These are phyloP conservation scores for Penicillium vulpinum DNA, from an alignment of 2,329 filamentous ascomycete species.

Conservation along the genomic window DNA sequence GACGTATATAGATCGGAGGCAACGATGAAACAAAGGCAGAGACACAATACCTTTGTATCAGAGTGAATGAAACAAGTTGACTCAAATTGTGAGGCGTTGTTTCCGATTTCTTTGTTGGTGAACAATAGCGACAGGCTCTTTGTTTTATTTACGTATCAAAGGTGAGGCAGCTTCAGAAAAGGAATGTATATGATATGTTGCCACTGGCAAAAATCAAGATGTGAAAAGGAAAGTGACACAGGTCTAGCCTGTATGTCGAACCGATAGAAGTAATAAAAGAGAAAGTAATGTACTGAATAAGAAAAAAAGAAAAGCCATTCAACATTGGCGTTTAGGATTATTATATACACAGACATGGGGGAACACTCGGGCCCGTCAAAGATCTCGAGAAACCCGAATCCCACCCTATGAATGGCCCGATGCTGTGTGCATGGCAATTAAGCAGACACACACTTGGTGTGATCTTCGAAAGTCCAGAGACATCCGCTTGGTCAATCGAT, in stretches of 20 bases:
- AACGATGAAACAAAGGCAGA: slow-evolving; percentile 1
- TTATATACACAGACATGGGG: slow-evolving; percentile 23
- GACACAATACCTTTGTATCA: slow-evolving; percentile 31
- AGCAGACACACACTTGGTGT: slow-evolving; percentile 18
- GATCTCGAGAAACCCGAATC: background rate
- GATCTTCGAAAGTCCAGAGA: background rate
- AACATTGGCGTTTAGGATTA: slow-evolving; percentile 22
- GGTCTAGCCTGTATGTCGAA: slow-evolving; percentile 40
- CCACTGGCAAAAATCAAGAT: slow-evolving; percentile 36
- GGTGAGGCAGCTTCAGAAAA: slow-evolving; percentile 16
- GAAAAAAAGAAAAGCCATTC: slow-evolving; percentile 13
- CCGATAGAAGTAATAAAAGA: slow-evolving; percentile 17
- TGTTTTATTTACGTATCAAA: slow-evolving; percentile 1
- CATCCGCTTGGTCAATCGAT: background rate
- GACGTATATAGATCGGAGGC: background rate
- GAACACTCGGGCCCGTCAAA: slow-evolving; percentile 4
- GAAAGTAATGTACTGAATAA: slow-evolving; percentile 26
- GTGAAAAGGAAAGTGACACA: slow-evolving; percentile 33
- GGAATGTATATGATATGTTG: slow-evolving; percentile 33
- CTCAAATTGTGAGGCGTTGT: background rate
- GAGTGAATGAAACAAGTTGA: slow-evolving; percentile 11
- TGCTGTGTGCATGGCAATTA: slow-evolving; percentile 16
- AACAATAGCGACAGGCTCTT: slow-evolving; percentile 1
- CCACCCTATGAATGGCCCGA: slow-evolving; percentile 11
- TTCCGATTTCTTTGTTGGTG: background rate